These are phyloP conservation scores for Fusarium pilosicola DNA, from an alignment of 2,329 filamentous ascomycete genomes.

Conservation along the genomic window DNA sequence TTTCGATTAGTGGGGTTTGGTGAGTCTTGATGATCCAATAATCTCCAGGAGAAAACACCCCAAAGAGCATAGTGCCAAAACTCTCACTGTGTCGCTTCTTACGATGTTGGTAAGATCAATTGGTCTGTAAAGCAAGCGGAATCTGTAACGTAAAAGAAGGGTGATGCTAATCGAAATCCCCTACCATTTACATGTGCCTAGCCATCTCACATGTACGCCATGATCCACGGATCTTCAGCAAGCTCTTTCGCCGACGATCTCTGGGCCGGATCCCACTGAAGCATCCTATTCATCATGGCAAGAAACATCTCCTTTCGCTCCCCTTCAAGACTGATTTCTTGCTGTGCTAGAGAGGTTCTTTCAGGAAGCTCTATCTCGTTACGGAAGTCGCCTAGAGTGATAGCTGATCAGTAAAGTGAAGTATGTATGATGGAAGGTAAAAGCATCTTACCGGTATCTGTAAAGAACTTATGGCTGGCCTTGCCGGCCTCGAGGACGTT, in stretches of 20 bases:
- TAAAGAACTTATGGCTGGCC: conserved; percentile 52
- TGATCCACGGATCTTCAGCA: conserved; percentile 46
- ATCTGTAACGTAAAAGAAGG: too few relatives aligned
- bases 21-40: too few relatives aligned
- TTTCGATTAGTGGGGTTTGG: too few relatives aligned
- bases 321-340: conserved; percentile 51
- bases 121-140: too few relatives aligned
- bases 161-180: too few relatives aligned
- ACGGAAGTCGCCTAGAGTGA: conserved; percentile 18
- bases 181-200: rapidly evolving
- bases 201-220: not conserved
- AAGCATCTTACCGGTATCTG: conserved; percentile 44
- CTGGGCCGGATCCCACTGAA: conserved; percentile 50
- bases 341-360: conserved; percentile 47
- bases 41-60: too few relatives aligned
- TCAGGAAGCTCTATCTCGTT: conserved; percentile 34
- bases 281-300: conserved; percentile 50
- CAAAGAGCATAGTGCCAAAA: too few relatives aligned
- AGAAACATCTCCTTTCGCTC: conserved; percentile 47
- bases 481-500: conserved; percentile 48
- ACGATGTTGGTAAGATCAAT: too few relatives aligned
- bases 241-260: conserved; percentile 46
- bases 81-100: too few relatives aligned
- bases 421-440: too few relatives aligned
- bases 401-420: too few relatives aligned